Percentiles rank a stretch among this genome's conserved stretches.
phyloP scores from a whole-genome alignment of 345 rosid species.

The Dimocarpus longan region DNA sequence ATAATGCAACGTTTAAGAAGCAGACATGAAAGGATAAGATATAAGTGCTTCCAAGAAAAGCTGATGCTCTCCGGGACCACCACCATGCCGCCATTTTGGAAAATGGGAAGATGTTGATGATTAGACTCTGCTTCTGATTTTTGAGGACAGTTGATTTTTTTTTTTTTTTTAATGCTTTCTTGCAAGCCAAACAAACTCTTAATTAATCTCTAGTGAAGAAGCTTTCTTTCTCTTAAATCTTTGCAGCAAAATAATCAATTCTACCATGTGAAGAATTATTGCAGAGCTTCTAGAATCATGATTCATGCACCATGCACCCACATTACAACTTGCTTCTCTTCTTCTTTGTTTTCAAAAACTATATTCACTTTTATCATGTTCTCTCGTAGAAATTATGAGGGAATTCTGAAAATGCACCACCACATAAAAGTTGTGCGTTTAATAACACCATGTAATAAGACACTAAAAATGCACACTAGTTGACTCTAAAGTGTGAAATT shows the following conservation, averaged over 20 bases:
- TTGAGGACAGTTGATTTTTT: background rate
- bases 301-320: slow-evolving; percentile 10
- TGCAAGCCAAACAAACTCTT: slow-evolving; percentile 12
- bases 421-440: background rate
- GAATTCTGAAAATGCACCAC: no score
- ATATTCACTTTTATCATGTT: no score
- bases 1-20: slow-evolving; percentile 12
- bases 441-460: background rate
- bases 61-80: slow-evolving; percentile 28
- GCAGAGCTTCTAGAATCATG: background rate
- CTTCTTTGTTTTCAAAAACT: background rate
- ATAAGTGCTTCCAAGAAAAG: background rate
- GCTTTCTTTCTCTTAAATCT: slow-evolving; percentile 2
- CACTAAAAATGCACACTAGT: no score
- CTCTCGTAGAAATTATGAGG: no score
- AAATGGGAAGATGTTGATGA: slow-evolving; percentile 19
- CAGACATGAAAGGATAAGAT: background rate
- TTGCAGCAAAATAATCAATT: background rate
- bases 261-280: slow-evolving; percentile 9
- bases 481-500: no score
- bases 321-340: background rate
- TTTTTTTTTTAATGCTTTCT: background rate
- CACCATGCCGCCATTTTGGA: slow-evolving; percentile 26
- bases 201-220: background rate
- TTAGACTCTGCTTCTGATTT: slow-evolving; percentile 20